Percentiles rank a stretch among this genome's conserved stretches.
Evolutionary conservation across 129 eudicot species (phyloP).

Genomic region (Ambrosia artemisiifolia): DNA sequence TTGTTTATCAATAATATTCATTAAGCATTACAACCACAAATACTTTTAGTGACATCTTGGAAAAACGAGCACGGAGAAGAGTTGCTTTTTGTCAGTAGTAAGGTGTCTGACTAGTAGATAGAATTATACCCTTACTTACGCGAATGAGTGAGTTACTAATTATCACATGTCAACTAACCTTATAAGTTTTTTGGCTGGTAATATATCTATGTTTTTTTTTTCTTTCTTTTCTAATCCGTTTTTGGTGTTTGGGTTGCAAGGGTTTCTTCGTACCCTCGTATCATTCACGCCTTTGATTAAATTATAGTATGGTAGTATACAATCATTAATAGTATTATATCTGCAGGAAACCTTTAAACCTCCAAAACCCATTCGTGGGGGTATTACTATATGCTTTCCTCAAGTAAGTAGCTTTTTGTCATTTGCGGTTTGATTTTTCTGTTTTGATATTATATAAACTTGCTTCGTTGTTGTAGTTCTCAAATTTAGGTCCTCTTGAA

Average conservation of each 20-base stretch:
- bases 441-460: slow-evolving; percentile 8
- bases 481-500: slow-evolving; percentile 64
- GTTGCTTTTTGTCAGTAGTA: slow-evolving; percentile 77
- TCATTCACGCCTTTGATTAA: slow-evolving; percentile 2
- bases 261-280: slow-evolving; percentile 11
- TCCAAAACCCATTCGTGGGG: slow-evolving; percentile 95
- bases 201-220: neutral
- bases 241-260: slow-evolving; percentile 8
- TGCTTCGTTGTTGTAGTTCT: slow-evolving; percentile 49
- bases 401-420: slow-evolving; percentile 49
- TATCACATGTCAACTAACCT: slow-evolving; percentile 13
- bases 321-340: neutral
- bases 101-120: slow-evolving; percentile 46
- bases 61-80: slow-evolving; percentile 80
- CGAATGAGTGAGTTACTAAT: slow-evolving; percentile 12
- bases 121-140: slow-evolving; percentile 20
- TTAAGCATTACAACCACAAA: too few species aligned
- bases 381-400: slow-evolving; percentile 92
- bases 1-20: too few species aligned
- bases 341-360: slow-evolving; percentile 73
- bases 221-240: neutral
- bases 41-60: too few species aligned
- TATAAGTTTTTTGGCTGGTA: neutral
- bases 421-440: neutral
- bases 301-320: neutral